Evolutionary conservation across 768 basidiomycete genomes (phyloP).

Genomic region (Boletus reticuloceps): DNA sequence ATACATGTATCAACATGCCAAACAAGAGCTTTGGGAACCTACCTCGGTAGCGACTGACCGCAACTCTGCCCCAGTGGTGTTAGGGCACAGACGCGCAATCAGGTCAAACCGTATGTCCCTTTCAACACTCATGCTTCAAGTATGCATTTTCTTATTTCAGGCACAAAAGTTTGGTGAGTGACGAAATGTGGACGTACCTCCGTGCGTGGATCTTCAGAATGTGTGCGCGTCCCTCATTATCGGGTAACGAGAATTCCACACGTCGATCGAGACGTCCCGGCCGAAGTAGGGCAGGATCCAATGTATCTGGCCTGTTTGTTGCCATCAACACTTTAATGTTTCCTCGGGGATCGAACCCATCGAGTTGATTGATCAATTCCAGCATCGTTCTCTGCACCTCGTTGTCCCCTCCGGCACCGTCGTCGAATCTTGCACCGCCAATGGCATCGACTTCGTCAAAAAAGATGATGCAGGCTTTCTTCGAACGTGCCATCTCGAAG

Average conservation of each 20-base stretch:
- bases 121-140: conserved; percentile 89
- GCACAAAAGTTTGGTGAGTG: neutral
- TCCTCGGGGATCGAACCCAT: conserved; percentile 98
- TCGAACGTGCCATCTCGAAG: conserved; percentile 98
- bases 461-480: conserved; percentile 99
- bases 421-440: conserved; percentile 96
- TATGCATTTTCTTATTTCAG: neutral
- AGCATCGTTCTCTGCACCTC: conserved; percentile 99
- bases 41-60: conserved; percentile 97
- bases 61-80: conserved; percentile 97
- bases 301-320: conserved; percentile 97
- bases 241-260: conserved; percentile 94
- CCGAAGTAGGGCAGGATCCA: conserved; percentile 93
- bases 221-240: conserved; percentile 94
- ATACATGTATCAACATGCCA: conserved; percentile 69
- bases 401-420: conserved; percentile 98
- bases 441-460: conserved; percentile 99
- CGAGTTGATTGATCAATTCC: conserved; percentile 97
- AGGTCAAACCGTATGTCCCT: conserved; percentile 96
- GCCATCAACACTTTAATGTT: conserved; percentile 99
- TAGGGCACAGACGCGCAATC: conserved; percentile 94
- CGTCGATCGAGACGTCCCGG: conserved; percentile 95
- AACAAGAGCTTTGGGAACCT: conserved; percentile 12
- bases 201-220: conserved; percentile 96
- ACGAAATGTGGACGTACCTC: conserved; percentile 51